Percentiles rank a stretch among this genome's conserved stretches.
These are phyloP conservation scores for Pogostemon cablin DNA, from an alignment of 257 asterid genomes.

Conservation along the genomic window DNA sequence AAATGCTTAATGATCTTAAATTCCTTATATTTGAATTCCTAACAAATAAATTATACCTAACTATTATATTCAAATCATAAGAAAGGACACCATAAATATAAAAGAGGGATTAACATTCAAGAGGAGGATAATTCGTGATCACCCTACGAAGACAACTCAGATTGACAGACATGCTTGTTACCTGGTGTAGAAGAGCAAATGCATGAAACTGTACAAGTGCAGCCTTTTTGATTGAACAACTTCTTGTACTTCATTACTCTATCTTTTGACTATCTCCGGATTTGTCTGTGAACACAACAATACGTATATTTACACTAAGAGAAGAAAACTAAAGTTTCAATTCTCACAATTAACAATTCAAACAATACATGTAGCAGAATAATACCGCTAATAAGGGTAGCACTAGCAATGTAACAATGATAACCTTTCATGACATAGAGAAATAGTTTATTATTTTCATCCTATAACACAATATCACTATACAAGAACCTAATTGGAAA, in stretches of 20 bases:
- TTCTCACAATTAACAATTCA: not conserved
- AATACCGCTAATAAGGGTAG: constrained; percentile 92
- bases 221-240: constrained; percentile 90
- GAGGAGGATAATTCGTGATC: not conserved
- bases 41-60: not conserved
- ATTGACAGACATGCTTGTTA: constrained; percentile 31
- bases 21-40: not conserved
- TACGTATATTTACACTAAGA: constrained; percentile 20
- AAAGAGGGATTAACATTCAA: not conserved
- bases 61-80: not conserved
- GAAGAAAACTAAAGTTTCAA: constrained; percentile 24
- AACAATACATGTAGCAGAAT: constrained; percentile 76
- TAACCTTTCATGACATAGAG: constrained; percentile 58
- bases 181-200: constrained; percentile 90
- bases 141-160: not conserved
- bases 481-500: not conserved
- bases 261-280: constrained; percentile 88
- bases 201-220: constrained; percentile 96
- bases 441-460: constrained; percentile 34
- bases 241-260: constrained; percentile 98
- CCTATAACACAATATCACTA: constrained; percentile 24
- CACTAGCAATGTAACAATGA: constrained; percentile 94
- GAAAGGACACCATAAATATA: not conserved
- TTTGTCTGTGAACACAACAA: constrained; percentile 55
- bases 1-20: not conserved